Base-by-base conservation (phyloP, 2,329 filamentous ascomycete genomes). In the Colletotrichum phormii region DNA sequence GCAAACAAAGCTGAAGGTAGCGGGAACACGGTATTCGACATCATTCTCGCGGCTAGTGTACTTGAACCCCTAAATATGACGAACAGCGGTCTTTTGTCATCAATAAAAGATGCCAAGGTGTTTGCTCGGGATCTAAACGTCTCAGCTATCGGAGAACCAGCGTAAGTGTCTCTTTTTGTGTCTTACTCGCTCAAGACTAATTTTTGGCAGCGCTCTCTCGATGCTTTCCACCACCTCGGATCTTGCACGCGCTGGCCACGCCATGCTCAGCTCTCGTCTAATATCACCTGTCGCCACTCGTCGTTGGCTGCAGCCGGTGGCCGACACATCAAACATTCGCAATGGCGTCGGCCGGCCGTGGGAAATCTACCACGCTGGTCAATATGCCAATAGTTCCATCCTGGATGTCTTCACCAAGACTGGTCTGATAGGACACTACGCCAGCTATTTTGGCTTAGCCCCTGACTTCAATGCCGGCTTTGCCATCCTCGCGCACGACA, bases 401-500 rank as follows among this genome's bases (percentile, higher is more conserved):
- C 4, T 80, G 0, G 77, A 81, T 22, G 75, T 75, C 1, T 55
- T 78, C 51, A 80, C 78, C 5, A 82, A 81, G 61, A 75, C 71
- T 5, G 80, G 80, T 3, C n/a, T 49, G 29, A 71, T 81, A 5
- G 77, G 78, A 0, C 73, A 78, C n/a, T 82, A 80, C 24, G 77
- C 76, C 5, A 77, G 73, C 15, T 80, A 80, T 26, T 72, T 77
- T 5, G 76, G 79, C 11, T 70, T 80, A 11, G 67, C 64, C 9
- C 76, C 76, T 5, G 78, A 78, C 57, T 76, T 78, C 9, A 71
- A 77, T 24, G 71, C 77, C 37, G 81, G 82, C 1, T 82, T 81
- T 29, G 78, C 80, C 9, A 79, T 81, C 22, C 67, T 82, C 2
- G 80, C 79, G 0, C 81, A 81, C 73, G 81, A 83, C n/a, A 62